phyloP scores from a whole-genome alignment of 2,329 filamentous ascomycete species.

The Aureobasidium vineae region DNA sequence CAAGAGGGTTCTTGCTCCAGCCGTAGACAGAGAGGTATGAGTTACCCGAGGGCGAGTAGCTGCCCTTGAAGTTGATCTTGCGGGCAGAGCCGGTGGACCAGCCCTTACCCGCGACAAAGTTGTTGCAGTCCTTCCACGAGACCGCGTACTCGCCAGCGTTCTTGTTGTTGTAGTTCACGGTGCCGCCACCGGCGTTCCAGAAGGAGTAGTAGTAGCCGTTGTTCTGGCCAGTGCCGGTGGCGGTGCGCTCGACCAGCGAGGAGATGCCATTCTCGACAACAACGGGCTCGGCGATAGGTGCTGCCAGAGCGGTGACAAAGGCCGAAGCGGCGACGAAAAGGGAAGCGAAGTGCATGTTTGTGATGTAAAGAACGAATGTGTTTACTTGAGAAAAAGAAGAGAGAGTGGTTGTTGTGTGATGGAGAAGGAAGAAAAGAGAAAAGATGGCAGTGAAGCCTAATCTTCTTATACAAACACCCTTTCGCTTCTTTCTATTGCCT shows the following conservation, averaged over 20 bases:
- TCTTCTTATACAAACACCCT: not conserved
- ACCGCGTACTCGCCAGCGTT: conserved; percentile 50
- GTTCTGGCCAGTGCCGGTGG: conserved; percentile 52
- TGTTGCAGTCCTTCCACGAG: conserved; percentile 48
- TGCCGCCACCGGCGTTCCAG: conserved; percentile 55
- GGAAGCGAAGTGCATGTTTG: conserved; percentile 16
- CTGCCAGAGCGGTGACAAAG: conserved; percentile 42
- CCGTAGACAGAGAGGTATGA: conserved; percentile 59
- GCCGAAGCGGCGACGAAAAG: conserved; percentile 41
- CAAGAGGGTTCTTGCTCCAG: conserved; percentile 54
- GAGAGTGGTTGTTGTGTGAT: not conserved
- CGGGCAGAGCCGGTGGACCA: conserved; percentile 55
- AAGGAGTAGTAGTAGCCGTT: conserved; percentile 62
- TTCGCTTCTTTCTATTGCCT: not conserved
- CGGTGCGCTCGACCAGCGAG: conserved; percentile 37
- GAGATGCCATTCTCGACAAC: conserved; percentile 35
- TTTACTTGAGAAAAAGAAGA: not conserved
- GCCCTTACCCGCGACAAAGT: conserved; percentile 59
- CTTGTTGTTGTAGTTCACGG: conserved; percentile 57
- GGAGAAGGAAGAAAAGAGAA: not conserved
- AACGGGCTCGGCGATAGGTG: conserved; percentile 38
- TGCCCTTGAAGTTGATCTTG: conserved; percentile 51
- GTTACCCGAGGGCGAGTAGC: conserved; percentile 51
- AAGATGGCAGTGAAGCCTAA: not conserved
- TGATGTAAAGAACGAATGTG: not conserved